These are phyloP conservation scores for Colletotrichum sojae DNA, from an alignment of 2,329 filamentous ascomycete species.

Conservation along the genomic window DNA sequence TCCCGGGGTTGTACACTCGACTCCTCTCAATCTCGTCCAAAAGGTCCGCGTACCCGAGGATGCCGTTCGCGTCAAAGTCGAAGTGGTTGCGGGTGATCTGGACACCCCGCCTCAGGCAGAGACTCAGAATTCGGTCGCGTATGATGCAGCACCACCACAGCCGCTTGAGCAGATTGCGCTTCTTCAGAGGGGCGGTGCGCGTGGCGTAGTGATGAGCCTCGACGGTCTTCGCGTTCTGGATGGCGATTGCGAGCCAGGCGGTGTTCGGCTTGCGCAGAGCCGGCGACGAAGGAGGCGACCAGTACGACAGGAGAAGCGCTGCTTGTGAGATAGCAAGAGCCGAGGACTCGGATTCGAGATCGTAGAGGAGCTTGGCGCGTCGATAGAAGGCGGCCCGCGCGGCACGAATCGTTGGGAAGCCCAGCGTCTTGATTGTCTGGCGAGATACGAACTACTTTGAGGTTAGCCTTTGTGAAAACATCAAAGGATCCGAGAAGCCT, in stretches of 20 bases:
- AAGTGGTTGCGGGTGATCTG: conserved; percentile 64
- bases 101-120: conserved; percentile 65
- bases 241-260: conserved; percentile 64
- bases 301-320: conserved; percentile 59
- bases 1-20: conserved; percentile 60
- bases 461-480: not conserved
- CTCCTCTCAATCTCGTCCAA: conserved; percentile 61
- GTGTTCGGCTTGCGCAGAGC: conserved; percentile 57
- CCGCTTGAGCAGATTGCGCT: conserved; percentile 61
- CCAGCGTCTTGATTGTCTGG: conserved; percentile 55
- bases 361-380: conserved; percentile 56
- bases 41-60: conserved; percentile 59
- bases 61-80: conserved; percentile 55
- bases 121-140: conserved; percentile 63
- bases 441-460: conserved; percentile 55
- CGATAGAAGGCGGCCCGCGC: conserved; percentile 61
- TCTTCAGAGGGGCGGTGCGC: conserved; percentile 52
- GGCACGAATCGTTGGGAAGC: conserved; percentile 58
- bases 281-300: conserved; percentile 51
- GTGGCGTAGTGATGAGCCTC: conserved; percentile 59
- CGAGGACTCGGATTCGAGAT: conserved; percentile 60
- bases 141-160: conserved; percentile 70
- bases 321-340: conserved; percentile 57
- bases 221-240: conserved; percentile 63
- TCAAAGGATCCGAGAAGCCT: conserved; percentile 37